phyloP scores from a whole-genome alignment of 202 grass and related monocot genomes.

The Eragrostis tef region DNA sequence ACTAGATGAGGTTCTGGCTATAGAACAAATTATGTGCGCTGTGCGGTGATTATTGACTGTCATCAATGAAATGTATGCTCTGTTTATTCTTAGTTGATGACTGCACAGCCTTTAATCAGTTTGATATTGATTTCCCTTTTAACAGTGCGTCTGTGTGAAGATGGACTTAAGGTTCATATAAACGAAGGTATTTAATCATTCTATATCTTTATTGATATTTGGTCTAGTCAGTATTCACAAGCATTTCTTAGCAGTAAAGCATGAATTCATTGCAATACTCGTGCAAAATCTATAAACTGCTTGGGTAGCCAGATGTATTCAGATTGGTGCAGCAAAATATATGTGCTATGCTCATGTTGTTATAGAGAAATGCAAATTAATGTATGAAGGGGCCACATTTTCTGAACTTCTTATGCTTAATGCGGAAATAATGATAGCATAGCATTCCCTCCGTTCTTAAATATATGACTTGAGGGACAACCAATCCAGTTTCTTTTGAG shows the following conservation, averaged over 20 bases:
- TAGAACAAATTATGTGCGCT: neutral
- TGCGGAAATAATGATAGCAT: neutral
- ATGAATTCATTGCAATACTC: neutral
- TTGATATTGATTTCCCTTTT: constrained; percentile 28
- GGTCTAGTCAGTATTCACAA: constrained; percentile 1
- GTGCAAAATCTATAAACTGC: neutral
- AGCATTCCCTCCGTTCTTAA: neutral
- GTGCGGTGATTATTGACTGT: neutral
- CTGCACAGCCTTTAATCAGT: constrained; percentile 14
- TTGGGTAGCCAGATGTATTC: neutral
- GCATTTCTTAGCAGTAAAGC: constrained; percentile 13
- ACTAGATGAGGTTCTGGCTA: neutral
- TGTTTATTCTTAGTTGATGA: neutral
- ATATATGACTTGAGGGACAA: too few species aligned
- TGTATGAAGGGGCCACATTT: neutral
- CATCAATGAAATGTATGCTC: neutral
- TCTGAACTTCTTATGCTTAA: neutral
- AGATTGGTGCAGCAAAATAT: neutral
- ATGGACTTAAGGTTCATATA: constrained; percentile 56
- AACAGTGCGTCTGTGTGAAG: constrained; percentile 59
- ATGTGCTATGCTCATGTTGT: neutral
- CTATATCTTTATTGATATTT: constrained; percentile 20
- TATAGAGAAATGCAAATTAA: constrained; percentile 1
- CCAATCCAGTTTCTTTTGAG: too few species aligned
- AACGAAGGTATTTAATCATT: constrained; percentile 53